Evolutionary conservation across 2,329 filamentous ascomycete species (phyloP), one percentile per base, ranked within the genome.

Genomic region (Xylaria sp.): DNA sequence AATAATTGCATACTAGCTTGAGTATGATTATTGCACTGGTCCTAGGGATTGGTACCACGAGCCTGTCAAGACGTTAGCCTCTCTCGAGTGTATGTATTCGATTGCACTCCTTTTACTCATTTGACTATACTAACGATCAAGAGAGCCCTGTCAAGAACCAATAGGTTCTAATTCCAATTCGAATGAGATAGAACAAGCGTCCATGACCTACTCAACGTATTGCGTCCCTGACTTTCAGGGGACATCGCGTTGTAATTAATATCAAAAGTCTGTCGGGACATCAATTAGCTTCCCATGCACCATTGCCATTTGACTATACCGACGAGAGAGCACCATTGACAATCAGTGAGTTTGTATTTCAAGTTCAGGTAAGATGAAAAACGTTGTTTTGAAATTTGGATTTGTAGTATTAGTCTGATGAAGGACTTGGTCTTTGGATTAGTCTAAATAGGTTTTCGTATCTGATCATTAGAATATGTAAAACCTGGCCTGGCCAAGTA

Each of bases 381-480:
- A 17, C 11, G 26, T 33, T 28, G 28, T 17, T 54, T 20, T 36
- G 9, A 36, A 20, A 28, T 6, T 54, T 33, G 20, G 6, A 2
- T 36, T 46, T 44, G 23, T 46, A 46, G 23, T 66, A 66, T 68
- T 68, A 68, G 38, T 61, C 49, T 33, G 26, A 63, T 38, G 56
- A 61, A 61, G 65, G 54, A 46, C 38, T 70, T 57, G 13, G 23
- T 70, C 61, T 72, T 67, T 26, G 31, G 11, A 67, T 65, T 71
- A 67, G 51, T 68, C 66, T 71, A 63, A 64, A 26, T 36, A 42
- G 59, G 20, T 68, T 61, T 58, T 68, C 59, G 38, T 66, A 7
- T 66, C 63, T 68, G 61, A 51, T 66, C 66, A 59, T 71, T 68
- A 74, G 70, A 65, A 66, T 72, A 68, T 74, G 67, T 69, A 73